Evolutionary conservation across 352 stramenopile species (phyloP).

Genomic region (Phytopythium litorale): DNA sequence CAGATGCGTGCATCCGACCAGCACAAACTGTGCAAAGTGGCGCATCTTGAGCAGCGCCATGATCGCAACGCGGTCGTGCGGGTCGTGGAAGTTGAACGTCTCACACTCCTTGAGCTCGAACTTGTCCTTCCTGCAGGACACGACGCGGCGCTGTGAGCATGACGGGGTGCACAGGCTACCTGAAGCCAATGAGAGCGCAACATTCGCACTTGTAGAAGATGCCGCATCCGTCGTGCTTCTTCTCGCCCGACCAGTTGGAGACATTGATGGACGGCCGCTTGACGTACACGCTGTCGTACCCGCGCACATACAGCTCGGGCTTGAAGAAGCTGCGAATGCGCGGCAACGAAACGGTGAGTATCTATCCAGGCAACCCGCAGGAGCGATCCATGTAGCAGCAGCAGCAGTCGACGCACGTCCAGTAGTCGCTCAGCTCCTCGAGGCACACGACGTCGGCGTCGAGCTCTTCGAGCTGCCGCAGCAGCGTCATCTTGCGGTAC

Average conservation of each 20-base stretch:
- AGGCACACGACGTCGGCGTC: slow-evolving; percentile 83
- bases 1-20: slow-evolving; percentile 80
- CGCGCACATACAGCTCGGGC: slow-evolving; percentile 55
- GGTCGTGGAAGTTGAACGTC: slow-evolving; percentile 83
- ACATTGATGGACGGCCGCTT: slow-evolving; percentile 84
- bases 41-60: slow-evolving; percentile 82
- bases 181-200: not conserved
- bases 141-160: not conserved
- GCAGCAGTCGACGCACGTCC: slow-evolving; percentile 50
- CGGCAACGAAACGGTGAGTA: not conserved
- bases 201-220: slow-evolving; percentile 82
- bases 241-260: slow-evolving; percentile 85
- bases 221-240: slow-evolving; percentile 84
- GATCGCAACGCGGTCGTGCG: slow-evolving; percentile 82
- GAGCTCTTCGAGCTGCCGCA: slow-evolving; percentile 68
- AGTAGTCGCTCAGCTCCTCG: slow-evolving; percentile 87
- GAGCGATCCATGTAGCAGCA: not conserved
- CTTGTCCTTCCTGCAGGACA: slow-evolving; percentile 62
- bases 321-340: slow-evolving; percentile 65
- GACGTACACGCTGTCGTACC: slow-evolving; percentile 84
- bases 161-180: not conserved
- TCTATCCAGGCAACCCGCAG: too few relatives aligned
- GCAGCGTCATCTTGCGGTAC: slow-evolving; percentile 69
- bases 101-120: slow-evolving; percentile 86
- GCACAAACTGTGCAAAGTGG: slow-evolving; percentile 73